These are phyloP conservation scores for Fusarium multiceps DNA, from an alignment of 2,329 filamentous ascomycete species.

Conservation along the genomic window DNA sequence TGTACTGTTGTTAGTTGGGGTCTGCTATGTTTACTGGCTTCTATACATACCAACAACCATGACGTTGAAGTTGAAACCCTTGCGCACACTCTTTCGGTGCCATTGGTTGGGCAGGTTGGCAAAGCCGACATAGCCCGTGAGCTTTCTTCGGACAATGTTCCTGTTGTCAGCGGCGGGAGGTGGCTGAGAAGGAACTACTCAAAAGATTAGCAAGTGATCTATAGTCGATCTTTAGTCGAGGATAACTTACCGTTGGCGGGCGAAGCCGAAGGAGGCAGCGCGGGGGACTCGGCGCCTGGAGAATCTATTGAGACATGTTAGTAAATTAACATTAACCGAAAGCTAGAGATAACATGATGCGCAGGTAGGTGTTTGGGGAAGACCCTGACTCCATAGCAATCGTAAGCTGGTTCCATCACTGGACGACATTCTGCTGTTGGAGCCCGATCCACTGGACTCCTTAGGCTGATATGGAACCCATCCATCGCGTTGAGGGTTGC, in stretches of 20 bases:
- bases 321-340: slow-evolving; percentile 34
- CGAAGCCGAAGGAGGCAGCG: slow-evolving; percentile 55
- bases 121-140: slow-evolving; percentile 98
- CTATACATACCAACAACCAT: slow-evolving; percentile 93
- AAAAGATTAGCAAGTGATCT: slow-evolving; percentile 2
- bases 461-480: slow-evolving; percentile 1
- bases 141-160: slow-evolving; percentile 98
- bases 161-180: slow-evolving; percentile 71
- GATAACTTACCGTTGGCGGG: slow-evolving; percentile 54
- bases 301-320: slow-evolving; percentile 58
- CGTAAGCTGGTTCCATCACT: slow-evolving; percentile 12
- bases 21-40: not conserved
- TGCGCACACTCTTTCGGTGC: slow-evolving; percentile 99
- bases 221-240: too few species aligned
- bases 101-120: slow-evolving; percentile 99
- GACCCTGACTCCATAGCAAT: slow-evolving; percentile 51
- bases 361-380: slow-evolving; percentile 42
- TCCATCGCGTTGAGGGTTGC: slow-evolving; percentile 41
- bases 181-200: slow-evolving; percentile 53
- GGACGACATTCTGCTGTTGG: not conserved
- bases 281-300: slow-evolving; percentile 58
- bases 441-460: not conserved
- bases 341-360: slow-evolving; percentile 26
- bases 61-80: slow-evolving; percentile 99
- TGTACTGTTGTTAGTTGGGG: slow-evolving; percentile 51